Evolutionary conservation across 164 flowering plant genomes (phyloP), one percentile per base, ranked within the genome.

Genomic region (Echeveria elegans): DNA sequence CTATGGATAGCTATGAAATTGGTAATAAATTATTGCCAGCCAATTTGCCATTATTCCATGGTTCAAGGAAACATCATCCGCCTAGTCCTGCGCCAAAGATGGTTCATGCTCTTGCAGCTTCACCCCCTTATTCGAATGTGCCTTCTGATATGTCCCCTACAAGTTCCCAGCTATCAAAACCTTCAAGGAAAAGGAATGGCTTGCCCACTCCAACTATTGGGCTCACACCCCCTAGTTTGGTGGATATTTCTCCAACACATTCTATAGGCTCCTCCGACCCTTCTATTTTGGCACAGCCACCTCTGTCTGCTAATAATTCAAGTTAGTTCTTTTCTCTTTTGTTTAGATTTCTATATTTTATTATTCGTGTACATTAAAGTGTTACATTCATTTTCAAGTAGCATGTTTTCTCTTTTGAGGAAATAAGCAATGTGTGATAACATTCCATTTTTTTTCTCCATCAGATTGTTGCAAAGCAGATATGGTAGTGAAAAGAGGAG

Each of bases 391-490:
- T 3, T 28, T 36, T 19, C 1, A 5, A 21, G 31, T 7, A 14
- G 41, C 41, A 38, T 38, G 41, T 38, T 8, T n/a, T n/a, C n/a
- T n/a, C n/a, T 36, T 38, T 8, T 38, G 41, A 8, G 41, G 8
- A 14, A 5, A 63, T 52, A n/a, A 8, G 3, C 63, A 41, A 64
- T 38, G 36, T 41, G 70, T 77, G 67, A 69, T 45, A 52, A 53
- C 32, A 28, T 26, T 26, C 66, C 23, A n/a, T 24, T n/a, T 69
- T 29, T 40, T 40, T 52, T 72, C 60, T 53, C 47, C 74, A 43
- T 24, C 89, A 90, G 98, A 77, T 67, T 90, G 97, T 74, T 93
- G 98, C 81, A 76, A 74, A 74, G 82, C 81, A 66, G 82, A 82
- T 70, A 88, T 79, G 86, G 90, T 90, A 68, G 75, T 72, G 67